Conservation (phyloP, 257 asterid genomes). For the Gentiana macrophylla region DNA sequence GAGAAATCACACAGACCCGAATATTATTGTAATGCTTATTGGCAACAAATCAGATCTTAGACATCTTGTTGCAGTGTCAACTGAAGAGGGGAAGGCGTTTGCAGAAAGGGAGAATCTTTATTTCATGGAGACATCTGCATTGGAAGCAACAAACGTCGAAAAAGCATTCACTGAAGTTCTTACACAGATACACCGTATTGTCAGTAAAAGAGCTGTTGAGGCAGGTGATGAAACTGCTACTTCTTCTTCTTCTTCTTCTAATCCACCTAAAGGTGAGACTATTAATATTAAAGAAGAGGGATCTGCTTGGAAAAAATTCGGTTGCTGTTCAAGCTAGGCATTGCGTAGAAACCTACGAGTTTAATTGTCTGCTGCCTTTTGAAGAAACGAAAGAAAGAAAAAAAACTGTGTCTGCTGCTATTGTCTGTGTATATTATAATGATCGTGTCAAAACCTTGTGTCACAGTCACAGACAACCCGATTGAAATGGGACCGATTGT, state of each 20-base stretch:
- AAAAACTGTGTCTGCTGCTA: not conserved
- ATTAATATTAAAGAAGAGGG: conserved; percentile 24
- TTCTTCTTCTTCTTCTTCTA: conserved; percentile 17
- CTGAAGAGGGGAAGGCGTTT: conserved; percentile 21
- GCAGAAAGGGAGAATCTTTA: conserved; percentile 27
- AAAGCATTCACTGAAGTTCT: conserved; percentile 30
- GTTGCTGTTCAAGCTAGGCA: conserved; percentile 27
- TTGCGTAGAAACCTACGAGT: not conserved
- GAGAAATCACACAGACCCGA: conserved; percentile 32
- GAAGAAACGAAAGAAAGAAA: not conserved
- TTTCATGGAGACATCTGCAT: conserved; percentile 34
- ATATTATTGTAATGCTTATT: conserved; percentile 26
- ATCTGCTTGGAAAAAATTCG: conserved; percentile 21
- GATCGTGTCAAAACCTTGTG: too few relatives aligned
- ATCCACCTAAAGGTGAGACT: conserved; percentile 23
- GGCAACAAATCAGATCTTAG: conserved; percentile 36
- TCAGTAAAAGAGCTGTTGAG: conserved; percentile 25
- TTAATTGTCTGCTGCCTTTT: conserved; percentile 6
- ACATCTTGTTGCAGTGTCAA: conserved; percentile 27
- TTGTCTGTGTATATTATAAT: not conserved
- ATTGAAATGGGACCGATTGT: too few relatives aligned
- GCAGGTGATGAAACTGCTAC: conserved; percentile 23
- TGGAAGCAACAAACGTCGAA: conserved; percentile 29
- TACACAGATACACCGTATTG: conserved; percentile 16
- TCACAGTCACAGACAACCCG: too few relatives aligned